phyloP scores from a whole-genome alignment of 2,329 filamentous ascomycete genomes.

The Nakataea oryzae region DNA sequence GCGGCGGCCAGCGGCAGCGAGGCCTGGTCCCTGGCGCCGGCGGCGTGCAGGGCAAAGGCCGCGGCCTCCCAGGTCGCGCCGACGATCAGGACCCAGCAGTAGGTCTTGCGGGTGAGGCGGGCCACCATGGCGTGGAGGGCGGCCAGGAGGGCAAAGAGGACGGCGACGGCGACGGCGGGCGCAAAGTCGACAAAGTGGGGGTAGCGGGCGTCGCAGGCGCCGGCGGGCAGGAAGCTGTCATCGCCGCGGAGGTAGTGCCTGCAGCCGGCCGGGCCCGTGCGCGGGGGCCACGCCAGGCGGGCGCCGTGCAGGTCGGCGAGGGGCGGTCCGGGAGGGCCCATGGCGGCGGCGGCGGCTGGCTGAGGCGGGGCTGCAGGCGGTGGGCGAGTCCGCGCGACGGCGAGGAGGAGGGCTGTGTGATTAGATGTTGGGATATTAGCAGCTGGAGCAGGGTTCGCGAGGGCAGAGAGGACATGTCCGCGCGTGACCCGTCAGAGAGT shows the following conservation, averaged over 20 bases:
- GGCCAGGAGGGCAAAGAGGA: conserved; percentile 15
- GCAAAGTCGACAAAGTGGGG: conserved; percentile 15
- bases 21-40: conserved; percentile 27
- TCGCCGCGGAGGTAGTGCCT: conserved; percentile 6
- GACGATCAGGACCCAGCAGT: conserved; percentile 27
- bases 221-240: conserved; percentile 14
- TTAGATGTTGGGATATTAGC: not conserved
- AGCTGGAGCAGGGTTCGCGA: not conserved
- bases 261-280: no score
- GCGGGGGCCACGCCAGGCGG: no score
- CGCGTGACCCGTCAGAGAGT: not conserved
- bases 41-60: conserved; percentile 24
- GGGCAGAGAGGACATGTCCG: not conserved
- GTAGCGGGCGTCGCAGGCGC: conserved; percentile 18
- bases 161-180: conserved; percentile 14
- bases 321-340: not conserved
- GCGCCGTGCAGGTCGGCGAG: no score
- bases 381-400: not conserved
- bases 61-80: conserved; percentile 25
- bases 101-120: conserved; percentile 8
- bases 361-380: no score
- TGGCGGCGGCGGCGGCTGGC: no score
- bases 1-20: conserved; percentile 17
- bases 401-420: not conserved
- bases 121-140: conserved; percentile 12